Evolutionary conservation across 2,329 filamentous ascomycete genomes (phyloP), one percentile per base, ranked within the genome.

Genomic region (Diaporthe sp.): DNA sequence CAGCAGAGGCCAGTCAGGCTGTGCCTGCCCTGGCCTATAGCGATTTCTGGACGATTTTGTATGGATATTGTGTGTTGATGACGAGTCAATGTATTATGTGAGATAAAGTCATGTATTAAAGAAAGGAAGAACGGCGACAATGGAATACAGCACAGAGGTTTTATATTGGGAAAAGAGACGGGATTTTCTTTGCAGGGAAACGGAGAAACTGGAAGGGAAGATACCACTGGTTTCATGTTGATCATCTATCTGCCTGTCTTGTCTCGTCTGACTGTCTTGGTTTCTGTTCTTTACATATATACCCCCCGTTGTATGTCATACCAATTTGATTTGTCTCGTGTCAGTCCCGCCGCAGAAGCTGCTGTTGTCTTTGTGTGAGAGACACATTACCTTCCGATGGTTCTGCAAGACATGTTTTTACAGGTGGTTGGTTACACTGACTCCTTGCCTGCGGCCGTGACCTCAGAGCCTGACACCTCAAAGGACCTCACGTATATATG

Each of bases 151-250:
- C 28, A 68, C 65, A 55, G 65, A 39, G 19, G 44, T 2, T 28
- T 19, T 19, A n/a, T 31, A 39, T 17, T 8, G 10, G 49, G 15
- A 39, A 55, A 42, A 42, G 49, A 69, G 49, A 19, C 28, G 46
- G 46, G 31, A 19, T 28, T 68, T 15, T 51, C 17, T 34, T 9
- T 49, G 31, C 3, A 4, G 7, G 13, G 62, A 46, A 39, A 53
- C 3, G 31, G 22, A 53, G 62, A 31, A 37, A 39, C 13, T 39
- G 31, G 62, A 15, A 46, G 17, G 39, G 25, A 67, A 31, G 65
- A 69, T 69, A 69, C 65, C 65, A 69, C n/a, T 55, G 49, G n/a
- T 42, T 69, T 69, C n/a, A 31, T n/a, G 19, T 39, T 8, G 31
- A 68, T 44, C 8, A 12, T 31, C 59, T 37, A 22, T 49, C 17